Percentiles rank a stretch among this genome's conserved stretches.
These are phyloP conservation scores for Trypanosoma mega DNA, from an alignment of 208 protist species.

Conservation along the genomic window DNA sequence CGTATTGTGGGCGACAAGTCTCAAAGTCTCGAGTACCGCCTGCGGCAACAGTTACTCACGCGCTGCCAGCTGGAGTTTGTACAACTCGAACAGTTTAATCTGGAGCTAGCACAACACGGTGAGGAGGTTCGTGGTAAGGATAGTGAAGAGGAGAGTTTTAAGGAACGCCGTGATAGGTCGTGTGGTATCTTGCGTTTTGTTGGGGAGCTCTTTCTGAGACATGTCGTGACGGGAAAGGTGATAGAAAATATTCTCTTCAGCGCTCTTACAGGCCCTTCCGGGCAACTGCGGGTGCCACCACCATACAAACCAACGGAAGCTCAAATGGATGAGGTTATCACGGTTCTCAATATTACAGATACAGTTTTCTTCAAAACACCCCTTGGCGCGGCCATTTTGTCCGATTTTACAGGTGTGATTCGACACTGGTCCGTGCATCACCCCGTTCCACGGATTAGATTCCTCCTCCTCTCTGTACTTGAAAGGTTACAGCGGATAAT, in stretches of 20 bases:
- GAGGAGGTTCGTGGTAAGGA: constrained; percentile 23
- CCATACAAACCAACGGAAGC: constrained; percentile 58
- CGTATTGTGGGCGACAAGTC: constrained; percentile 54
- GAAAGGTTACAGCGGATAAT: constrained; percentile 39
- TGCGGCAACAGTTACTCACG: constrained; percentile 62
- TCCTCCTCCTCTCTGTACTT: constrained; percentile 59
- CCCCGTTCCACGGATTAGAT: constrained; percentile 57
- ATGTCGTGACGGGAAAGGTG: constrained; percentile 59
- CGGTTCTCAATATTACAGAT: constrained; percentile 40
- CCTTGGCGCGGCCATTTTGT: constrained; percentile 40
- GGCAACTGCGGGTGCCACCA: constrained; percentile 49
- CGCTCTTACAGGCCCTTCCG: constrained; percentile 40
- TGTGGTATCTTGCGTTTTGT: constrained; percentile 81
- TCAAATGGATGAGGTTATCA: constrained; percentile 75
- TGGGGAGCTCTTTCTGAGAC: constrained; percentile 67
- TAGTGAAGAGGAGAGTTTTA: constrained; percentile 30
- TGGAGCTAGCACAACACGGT: constrained; percentile 26
- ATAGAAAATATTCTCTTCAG: constrained; percentile 58
- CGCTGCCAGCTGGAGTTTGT: constrained; percentile 71
- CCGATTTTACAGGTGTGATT: constrained; percentile 39
- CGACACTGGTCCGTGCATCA: constrained; percentile 66
- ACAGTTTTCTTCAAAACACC: constrained; percentile 48
- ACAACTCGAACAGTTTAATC: constrained; percentile 21
- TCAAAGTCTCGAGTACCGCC: constrained; percentile 66
- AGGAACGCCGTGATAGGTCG: constrained; percentile 55